Evolutionary conservation across 345 rosid genomes (phyloP).

Genomic region (Citrus medica): DNA sequence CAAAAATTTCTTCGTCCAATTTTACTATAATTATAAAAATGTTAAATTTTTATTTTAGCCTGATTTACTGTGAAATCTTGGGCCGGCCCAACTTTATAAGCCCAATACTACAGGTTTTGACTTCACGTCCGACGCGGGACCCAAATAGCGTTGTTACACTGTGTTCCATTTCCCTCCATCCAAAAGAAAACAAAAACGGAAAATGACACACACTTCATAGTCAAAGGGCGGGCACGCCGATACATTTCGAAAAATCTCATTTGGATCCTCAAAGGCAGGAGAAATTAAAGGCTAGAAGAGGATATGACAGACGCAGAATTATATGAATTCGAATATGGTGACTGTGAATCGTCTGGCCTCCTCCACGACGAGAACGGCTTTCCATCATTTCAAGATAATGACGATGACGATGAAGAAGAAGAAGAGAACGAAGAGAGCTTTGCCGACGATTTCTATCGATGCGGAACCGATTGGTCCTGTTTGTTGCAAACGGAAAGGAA

Average conservation of each 20-base stretch:
- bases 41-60: no score
- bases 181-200: neutral
- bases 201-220: neutral
- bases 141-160: no score
- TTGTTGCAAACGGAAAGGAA: constrained; percentile 31
- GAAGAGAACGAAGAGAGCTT: constrained; percentile 40
- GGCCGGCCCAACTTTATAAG: no score
- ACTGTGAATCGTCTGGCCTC: constrained; percentile 2
- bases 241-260: neutral
- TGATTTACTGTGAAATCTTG: no score
- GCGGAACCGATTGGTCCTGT: constrained; percentile 64
- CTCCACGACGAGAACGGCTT: constrained; percentile 25
- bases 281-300: neutral
- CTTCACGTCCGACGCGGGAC: no score
- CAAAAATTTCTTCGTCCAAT: no score
- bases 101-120: no score
- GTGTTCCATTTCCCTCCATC: neutral
- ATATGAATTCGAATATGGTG: neutral
- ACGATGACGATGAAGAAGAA: neutral
- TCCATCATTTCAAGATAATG: constrained; percentile 2
- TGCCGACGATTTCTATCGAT: constrained; percentile 60
- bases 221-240: neutral
- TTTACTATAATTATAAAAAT: no score
- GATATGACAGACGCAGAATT: neutral
- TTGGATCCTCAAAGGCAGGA: constrained; percentile 1